Conservation (phyloP, 2,329 filamentous ascomycete genomes). For the Cytospora chrysosperma region DNA sequence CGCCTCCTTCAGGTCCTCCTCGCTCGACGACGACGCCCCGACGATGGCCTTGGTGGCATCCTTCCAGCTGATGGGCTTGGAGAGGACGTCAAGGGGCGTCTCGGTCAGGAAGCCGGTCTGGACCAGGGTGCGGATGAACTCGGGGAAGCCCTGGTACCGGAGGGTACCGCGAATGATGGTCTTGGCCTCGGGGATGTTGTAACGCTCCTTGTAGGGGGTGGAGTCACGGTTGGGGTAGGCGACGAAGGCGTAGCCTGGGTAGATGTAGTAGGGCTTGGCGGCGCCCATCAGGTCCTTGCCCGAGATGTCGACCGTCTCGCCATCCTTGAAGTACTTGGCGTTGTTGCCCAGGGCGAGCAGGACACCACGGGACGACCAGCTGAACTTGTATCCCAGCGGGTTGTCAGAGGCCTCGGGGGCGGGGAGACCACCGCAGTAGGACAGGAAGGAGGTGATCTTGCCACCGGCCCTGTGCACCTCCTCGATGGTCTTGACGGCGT, state of each 20-base stretch:
- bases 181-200: conserved; percentile 87
- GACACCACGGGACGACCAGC: conserved; percentile 76
- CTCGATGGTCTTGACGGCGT: conserved; percentile 84
- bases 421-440: conserved; percentile 80
- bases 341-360: conserved; percentile 82
- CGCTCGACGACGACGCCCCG: conserved; percentile 62
- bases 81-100: conserved; percentile 62
- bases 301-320: conserved; percentile 66
- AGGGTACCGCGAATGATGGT: conserved; percentile 81
- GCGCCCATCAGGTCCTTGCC: conserved; percentile 76
- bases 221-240: conserved; percentile 91
- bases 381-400: conserved; percentile 88
- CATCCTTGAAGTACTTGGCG: conserved; percentile 80
- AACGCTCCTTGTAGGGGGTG: conserved; percentile 82
- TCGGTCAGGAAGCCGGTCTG: conserved; percentile 88
- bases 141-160: conserved; percentile 84
- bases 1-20: conserved; percentile 69
- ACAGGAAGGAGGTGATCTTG: conserved; percentile 79
- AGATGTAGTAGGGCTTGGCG: conserved; percentile 89
- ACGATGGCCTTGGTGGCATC: conserved; percentile 79
- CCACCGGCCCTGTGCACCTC: conserved; percentile 85
- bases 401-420: conserved; percentile 76
- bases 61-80: conserved; percentile 72
- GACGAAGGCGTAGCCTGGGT: conserved; percentile 84
- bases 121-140: conserved; percentile 84